Base-by-base conservation (phyloP, 768 basidiomycete species). In the Lactarius indigo region DNA sequence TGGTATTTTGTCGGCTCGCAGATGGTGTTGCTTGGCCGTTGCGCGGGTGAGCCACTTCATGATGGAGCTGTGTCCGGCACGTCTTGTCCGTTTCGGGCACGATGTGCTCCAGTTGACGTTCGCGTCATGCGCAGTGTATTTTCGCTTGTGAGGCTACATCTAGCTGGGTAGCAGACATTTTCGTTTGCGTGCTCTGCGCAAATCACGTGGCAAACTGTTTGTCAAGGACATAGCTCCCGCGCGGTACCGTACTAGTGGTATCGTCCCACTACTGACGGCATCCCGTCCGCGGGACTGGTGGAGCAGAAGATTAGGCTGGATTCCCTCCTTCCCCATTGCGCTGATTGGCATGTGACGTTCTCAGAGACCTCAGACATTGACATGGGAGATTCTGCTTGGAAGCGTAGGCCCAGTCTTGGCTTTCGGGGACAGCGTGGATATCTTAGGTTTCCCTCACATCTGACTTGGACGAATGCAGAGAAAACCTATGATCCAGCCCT, bases 171-270 rank as follows among this genome's bases (percentile, higher is more conserved):
- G 50, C 81, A 61, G 87, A 87, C 73, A 84, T 90, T 63, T 69
- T 84, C 44, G 76, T 85, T 2, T 81, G 85, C 4, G 72, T 90
- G 55, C 73, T 90, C n/a, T 89, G 87, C 69, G 80, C 86, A 44
- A 90, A 89, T 74, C 88, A 90, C 66, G 82, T 90, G 42, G 83
- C 78, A 52, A 77, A 78, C 31, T 79, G 76, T 89, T 90, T 73
- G 87, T 88, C 55, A 86, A 85, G 73, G 87, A 88, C 0, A 77
- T 90, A 41, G 85, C 80, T 62, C 89, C 87, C 2, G 79, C 78
- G 71, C 77, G 78, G 70, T 90, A 90, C 76, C 79, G 88, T 39
- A n/a, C n/a, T n/a, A 37, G 35, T 37, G 78, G 70, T 89, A 90
- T 76, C 79, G 88, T 39, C 77, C 89, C 55, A 80, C 75, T 59